phyloP scores from a whole-genome alignment of 129 eudicot species.

The Erigeron canadensis region DNA sequence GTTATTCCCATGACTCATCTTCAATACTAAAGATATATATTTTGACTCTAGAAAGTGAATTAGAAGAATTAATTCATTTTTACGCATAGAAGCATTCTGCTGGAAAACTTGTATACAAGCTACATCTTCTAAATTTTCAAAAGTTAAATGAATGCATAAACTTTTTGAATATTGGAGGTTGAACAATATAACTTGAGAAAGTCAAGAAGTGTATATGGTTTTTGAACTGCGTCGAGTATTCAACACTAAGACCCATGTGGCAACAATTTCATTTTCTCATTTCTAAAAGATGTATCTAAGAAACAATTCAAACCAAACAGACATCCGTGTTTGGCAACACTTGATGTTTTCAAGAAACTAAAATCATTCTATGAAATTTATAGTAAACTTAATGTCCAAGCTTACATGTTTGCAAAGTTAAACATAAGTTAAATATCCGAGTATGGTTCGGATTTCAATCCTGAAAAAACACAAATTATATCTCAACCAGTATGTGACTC shows the following conservation, averaged over 20 bases:
- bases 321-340: background rate
- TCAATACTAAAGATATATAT: background rate
- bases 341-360: background rate
- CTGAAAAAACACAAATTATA: constrained; percentile 1
- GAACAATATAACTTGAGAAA: background rate
- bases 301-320: background rate
- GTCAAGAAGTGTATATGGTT: background rate
- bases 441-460: too few species aligned
- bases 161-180: background rate
- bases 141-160: constrained; percentile 15
- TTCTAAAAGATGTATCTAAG: background rate
- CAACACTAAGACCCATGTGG: background rate
- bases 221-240: background rate
- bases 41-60: too few species aligned
- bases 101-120: background rate
- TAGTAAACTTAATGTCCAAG: background rate
- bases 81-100: background rate
- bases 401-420: background rate
- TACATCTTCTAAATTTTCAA: constrained; percentile 11
- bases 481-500: background rate
- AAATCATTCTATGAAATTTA: background rate
- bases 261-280: background rate
- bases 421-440: too few species aligned
- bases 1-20: background rate
- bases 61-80: background rate